A percentile compares a stretch with the other conserved stretches of the same genome.
phyloP scores from a whole-genome alignment of 169 alveolate species.

The Cryptosporidium bovis region DNA sequence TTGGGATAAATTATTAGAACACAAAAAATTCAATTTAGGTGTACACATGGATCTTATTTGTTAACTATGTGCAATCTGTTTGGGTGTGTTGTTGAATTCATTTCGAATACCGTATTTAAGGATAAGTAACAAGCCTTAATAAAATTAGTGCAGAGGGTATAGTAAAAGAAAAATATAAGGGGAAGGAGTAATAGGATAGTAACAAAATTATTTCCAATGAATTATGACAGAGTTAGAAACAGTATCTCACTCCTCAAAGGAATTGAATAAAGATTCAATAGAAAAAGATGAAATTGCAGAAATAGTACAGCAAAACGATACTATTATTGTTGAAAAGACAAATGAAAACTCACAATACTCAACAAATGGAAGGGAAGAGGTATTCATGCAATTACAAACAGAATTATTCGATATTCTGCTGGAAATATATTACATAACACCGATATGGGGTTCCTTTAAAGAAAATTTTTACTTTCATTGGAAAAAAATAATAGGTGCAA shows the following conservation, averaged over 20 bases:
- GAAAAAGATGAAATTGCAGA: background rate
- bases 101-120: too few species aligned
- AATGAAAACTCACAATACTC: background rate
- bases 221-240: constrained; percentile 1
- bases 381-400: constrained; percentile 66
- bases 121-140: too few species aligned
- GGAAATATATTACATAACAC: constrained; percentile 46
- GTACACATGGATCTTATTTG: too few species aligned
- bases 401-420: constrained; percentile 47
- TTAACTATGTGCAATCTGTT: too few species aligned
- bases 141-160: too few species aligned
- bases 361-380: constrained; percentile 37
- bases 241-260: background rate
- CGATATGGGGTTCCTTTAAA: constrained; percentile 67
- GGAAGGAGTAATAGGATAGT: background rate
- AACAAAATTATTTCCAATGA: background rate
- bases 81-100: too few species aligned
- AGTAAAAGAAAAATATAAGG: too few species aligned
- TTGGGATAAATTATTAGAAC: too few species aligned
- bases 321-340: background rate
- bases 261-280: background rate
- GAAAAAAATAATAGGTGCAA: constrained; percentile 66
- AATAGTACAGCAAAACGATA: background rate
- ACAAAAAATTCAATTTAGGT: too few species aligned
- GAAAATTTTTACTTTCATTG: constrained; percentile 72